Evolutionary conservation across 2,329 filamentous ascomycete species (phyloP), one percentile per base, ranked within the genome.

Genomic region (Hysterium pulicare): DNA sequence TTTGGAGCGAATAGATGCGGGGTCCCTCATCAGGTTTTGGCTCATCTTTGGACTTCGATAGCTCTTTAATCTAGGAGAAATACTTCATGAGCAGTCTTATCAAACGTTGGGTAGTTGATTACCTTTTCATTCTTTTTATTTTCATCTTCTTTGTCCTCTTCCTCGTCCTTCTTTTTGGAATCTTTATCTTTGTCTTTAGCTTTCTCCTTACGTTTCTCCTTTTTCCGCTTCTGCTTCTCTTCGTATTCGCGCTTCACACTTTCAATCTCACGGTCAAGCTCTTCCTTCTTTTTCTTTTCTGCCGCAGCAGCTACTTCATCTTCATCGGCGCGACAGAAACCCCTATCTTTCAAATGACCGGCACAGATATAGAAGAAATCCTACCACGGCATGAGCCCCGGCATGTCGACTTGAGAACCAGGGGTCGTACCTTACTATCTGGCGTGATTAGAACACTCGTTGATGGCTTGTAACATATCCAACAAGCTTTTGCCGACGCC

Each of bases 361-460:
- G 83, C 76, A 57, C 93, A 98, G 33, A 94, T 80, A 63, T 94
- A 96, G 72, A 98, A 97, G 69, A 90, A 94, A 63, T 95, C 90
- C 81, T 84, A 49, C 15, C 22, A 42, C 44, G 21, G 31, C 31
- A 46, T 47, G 41, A 49, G 42, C 31, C 32, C 26, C 26, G 17
- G n/a, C n/a, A 17, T 11, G 24, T 48, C 33, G 48, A 35, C 7
- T 40, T 19, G 20, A 16, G 2, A 26, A 23, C 8, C 24, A 21
- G 13, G 10, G 15, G 41, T 40, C 37, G 54, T 70, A 93, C 90
- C 81, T 91, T 93, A 59, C 88, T 90, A 58, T 94, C 90, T 0
- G 87, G 81, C 7, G 90, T 94, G 54, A 95, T 87, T 41, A 98
- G 74, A 15, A 97, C 91, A 51, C 85, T 94, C 5, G 84, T 82